Percentiles rank a stretch among this genome's conserved stretches.
Evolutionary conservation across 192 early-diverging fungal species (phyloP).

Genomic region (Coemansia sp.): DNA sequence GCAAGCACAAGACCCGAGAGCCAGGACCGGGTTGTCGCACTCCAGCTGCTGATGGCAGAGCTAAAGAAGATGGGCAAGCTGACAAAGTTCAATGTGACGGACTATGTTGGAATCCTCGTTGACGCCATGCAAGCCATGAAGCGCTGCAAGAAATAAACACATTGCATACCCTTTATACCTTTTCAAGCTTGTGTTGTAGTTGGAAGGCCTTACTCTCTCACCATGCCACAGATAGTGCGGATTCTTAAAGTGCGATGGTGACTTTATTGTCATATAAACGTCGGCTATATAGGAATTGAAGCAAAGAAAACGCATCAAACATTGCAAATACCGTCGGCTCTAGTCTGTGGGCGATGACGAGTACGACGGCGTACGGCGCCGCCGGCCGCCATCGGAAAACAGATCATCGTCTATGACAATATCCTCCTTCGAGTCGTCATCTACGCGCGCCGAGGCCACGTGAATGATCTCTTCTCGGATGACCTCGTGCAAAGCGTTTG

Average conservation of each 20-base stretch:
- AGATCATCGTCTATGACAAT: slow-evolving; percentile 29
- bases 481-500: slow-evolving; percentile 20
- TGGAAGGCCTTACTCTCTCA: neutral
- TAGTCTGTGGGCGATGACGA: slow-evolving; percentile 24
- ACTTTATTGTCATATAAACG: neutral
- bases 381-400: slow-evolving; percentile 11
- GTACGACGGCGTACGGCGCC: slow-evolving; percentile 24
- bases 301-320: neutral
- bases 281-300: neutral
- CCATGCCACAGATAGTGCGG: neutral
- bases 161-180: no score
- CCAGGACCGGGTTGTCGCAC: neutral
- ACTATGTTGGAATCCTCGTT: slow-evolving; percentile 35
- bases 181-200: neutral
- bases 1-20: neutral
- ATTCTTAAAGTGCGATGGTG: no score
- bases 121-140: slow-evolving; percentile 20
- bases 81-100: slow-evolving; percentile 35
- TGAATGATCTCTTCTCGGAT: slow-evolving; percentile 34
- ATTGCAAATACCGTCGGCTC: neutral
- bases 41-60: slow-evolving; percentile 21
- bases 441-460: neutral
- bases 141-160: neutral
- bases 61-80: slow-evolving; percentile 29
- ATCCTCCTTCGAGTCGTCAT: slow-evolving; percentile 22